phyloP scores from a whole-genome alignment of 1,139 yeast genomes.

The Blastobotrys elegans region DNA sequence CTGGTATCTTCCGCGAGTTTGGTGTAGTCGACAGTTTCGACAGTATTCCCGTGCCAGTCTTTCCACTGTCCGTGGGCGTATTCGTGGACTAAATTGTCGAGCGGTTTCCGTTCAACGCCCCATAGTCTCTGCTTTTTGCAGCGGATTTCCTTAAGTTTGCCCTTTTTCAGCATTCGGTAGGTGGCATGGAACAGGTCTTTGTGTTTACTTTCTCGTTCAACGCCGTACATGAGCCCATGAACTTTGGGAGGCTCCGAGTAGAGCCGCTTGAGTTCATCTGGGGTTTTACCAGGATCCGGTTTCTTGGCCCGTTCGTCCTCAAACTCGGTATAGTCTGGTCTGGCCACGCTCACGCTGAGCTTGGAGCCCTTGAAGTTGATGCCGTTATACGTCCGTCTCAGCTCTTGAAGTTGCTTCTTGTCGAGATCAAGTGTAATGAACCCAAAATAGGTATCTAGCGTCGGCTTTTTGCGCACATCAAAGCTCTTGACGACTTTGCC shows the following conservation, averaged over 20 bases:
- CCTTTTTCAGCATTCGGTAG: conserved; percentile 57
- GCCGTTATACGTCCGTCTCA: conserved; percentile 60
- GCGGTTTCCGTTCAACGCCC: conserved; percentile 73
- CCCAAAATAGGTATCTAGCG: conserved; percentile 55
- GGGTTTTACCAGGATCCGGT: conserved; percentile 32
- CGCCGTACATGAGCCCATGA: conserved; percentile 55
- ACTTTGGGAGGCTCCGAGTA: conserved; percentile 40
- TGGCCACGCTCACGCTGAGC: conserved; percentile 49
- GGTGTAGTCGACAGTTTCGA: conserved; percentile 43
- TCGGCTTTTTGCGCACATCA: conserved; percentile 48
- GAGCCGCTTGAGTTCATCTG: conserved; percentile 41
- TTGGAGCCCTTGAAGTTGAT: conserved; percentile 69
- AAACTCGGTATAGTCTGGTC: conserved; percentile 40
- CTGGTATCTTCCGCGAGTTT: conserved; percentile 16
- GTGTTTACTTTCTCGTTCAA: conserved; percentile 54
- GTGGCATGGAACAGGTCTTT: conserved; percentile 52
- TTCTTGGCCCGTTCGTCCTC: conserved; percentile 42
- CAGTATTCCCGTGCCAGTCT: conserved; percentile 74
- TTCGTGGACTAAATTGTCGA: conserved; percentile 56
- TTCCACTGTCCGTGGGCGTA: conserved; percentile 71
- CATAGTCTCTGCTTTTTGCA: conserved; percentile 74
- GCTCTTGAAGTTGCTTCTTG: conserved; percentile 41
- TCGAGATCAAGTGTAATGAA: conserved; percentile 56
- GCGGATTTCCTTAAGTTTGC: conserved; percentile 45
- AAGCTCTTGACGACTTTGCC: conserved; percentile 44